These are phyloP conservation scores for Lactifluus piperatus DNA, from an alignment of 768 basidiomycete genomes.

Conservation along the genomic window DNA sequence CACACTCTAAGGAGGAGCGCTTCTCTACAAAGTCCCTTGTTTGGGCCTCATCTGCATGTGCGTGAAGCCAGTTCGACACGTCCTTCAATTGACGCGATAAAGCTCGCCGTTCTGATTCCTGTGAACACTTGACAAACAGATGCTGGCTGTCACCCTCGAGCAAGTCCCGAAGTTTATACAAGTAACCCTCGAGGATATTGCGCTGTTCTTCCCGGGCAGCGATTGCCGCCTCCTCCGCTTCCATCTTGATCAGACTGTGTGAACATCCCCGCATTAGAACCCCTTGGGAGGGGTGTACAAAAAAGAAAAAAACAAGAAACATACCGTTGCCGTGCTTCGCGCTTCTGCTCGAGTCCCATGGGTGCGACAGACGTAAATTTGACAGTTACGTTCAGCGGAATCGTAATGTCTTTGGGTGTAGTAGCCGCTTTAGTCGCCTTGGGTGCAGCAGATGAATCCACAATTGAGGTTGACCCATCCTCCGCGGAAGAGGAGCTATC, in stretches of 20 bases:
- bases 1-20: slow-evolving; percentile 78
- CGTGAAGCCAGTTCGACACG: slow-evolving; percentile 74
- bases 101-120: slow-evolving; percentile 55
- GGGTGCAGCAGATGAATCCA: slow-evolving; percentile 30
- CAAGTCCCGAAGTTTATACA: slow-evolving; percentile 86
- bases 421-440: slow-evolving; percentile 21
- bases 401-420: slow-evolving; percentile 48
- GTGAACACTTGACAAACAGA: slow-evolving; percentile 83
- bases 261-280: not conserved
- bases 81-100: slow-evolving; percentile 63
- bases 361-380: slow-evolving; percentile 62
- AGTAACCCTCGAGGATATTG: slow-evolving; percentile 84
- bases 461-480: slow-evolving; percentile 30
- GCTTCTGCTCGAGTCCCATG: slow-evolving; percentile 73
- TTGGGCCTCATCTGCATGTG: slow-evolving; percentile 75
- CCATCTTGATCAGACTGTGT: slow-evolving; percentile 66
- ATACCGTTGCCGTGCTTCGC: slow-evolving; percentile 61
- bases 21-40: slow-evolving; percentile 68
- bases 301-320: slow-evolving; percentile 19
- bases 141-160: slow-evolving; percentile 57
- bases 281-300: not conserved
- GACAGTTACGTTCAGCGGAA: slow-evolving; percentile 54
- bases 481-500: slow-evolving; percentile 34
- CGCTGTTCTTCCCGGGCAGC: slow-evolving; percentile 79
- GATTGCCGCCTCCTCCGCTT: slow-evolving; percentile 69